Evolutionary conservation across 495 filamentous ascomycete genomes (phyloP), one percentile per base, ranked within the genome.

Genomic region (Evernia prunastri): DNA sequence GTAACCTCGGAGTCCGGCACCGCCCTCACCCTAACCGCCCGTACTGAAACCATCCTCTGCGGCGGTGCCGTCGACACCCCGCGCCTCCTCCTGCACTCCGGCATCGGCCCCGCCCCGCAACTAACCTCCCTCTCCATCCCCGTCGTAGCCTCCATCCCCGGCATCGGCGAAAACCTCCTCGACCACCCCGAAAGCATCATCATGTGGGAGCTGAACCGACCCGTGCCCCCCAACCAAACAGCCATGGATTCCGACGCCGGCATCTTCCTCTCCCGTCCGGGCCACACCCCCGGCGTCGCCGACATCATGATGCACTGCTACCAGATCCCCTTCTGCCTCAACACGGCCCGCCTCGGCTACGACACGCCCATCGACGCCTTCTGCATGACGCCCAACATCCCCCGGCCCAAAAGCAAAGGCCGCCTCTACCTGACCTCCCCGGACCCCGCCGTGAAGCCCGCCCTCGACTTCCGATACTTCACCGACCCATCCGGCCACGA

Each of bases 241-340:
- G 90, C 88, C 66, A 91, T 91, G 88, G 87, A 92, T 75, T 89
- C 86, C 0, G 90, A 92, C 68, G 89, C 89, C 20, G 89, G 89
- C 58, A 87, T 92, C 64, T 94, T 94, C 79, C 76, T 92, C 49
- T 88, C 88, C 40, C 87, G 90, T 15, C 78, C 81, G 33, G 84
- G 87, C 59, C 86, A 87, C 13, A 83, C 84, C 13, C 82, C 82
- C 15, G 76, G 78, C 13, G 88, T 90, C 43, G 86, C 86, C 62
- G 89, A 94, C 69, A 74, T 94, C 61, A 92, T 92, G 89, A 91
- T 92, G 89, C 90, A 94, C 76, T 92, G 89, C 80, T 92, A 92
- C 75, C 90, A 94, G 74, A 91, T 91, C 62, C 89, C 89, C 39
- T 91, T 91, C 75, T 87, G 84, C 47, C 80, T 88, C 63, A 88